Percentiles rank a stretch among this genome's conserved stretches.
These are phyloP conservation scores for Boletus eberwhitei DNA, from an alignment of 768 basidiomycete species.

Conservation along the genomic window DNA sequence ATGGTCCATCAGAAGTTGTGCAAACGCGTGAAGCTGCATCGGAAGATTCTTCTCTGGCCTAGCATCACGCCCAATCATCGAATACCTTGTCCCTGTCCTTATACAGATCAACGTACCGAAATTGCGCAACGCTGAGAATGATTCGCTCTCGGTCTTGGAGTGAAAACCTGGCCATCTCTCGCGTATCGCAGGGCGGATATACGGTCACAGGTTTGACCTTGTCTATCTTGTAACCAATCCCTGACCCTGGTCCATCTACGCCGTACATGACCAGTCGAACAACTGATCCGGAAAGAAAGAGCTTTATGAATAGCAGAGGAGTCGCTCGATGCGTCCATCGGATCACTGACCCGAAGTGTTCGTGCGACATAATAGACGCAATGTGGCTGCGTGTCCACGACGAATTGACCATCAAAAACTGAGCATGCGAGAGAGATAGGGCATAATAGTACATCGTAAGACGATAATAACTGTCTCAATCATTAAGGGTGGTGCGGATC, in stretches of 20 bases:
- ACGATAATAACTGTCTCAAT: conserved; percentile 71
- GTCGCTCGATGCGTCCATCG: conserved; percentile 41
- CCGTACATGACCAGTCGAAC: background rate
- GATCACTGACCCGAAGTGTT: conserved; percentile 44
- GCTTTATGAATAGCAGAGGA: conserved; percentile 39
- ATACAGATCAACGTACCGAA: conserved; percentile 54
- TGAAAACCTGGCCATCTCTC: conserved; percentile 57
- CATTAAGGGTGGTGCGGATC: background rate
- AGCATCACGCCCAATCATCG: background rate
- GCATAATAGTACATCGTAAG: conserved; percentile 84
- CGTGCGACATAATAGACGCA: conserved; percentile 61
- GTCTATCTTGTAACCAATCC: background rate
- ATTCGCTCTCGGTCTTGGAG: conserved; percentile 55
- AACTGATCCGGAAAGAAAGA: conserved; percentile 16
- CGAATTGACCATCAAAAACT: conserved; percentile 90
- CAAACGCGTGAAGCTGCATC: conserved; percentile 71
- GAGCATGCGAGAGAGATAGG: conserved; percentile 64
- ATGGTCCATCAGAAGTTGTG: conserved; percentile 50
- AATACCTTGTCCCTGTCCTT: background rate
- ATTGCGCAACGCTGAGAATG: conserved; percentile 89
- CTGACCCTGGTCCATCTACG: background rate
- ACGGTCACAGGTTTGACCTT: conserved; percentile 44
- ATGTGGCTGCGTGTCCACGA: conserved; percentile 91
- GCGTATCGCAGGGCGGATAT: conserved; percentile 91
- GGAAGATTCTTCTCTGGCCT: conserved; percentile 95